A percentile compares a stretch with the other conserved stretches of the same genome.
Conservation (phyloP, 2,329 filamentous ascomycete species). For the Scytalidium lignicola region DNA sequence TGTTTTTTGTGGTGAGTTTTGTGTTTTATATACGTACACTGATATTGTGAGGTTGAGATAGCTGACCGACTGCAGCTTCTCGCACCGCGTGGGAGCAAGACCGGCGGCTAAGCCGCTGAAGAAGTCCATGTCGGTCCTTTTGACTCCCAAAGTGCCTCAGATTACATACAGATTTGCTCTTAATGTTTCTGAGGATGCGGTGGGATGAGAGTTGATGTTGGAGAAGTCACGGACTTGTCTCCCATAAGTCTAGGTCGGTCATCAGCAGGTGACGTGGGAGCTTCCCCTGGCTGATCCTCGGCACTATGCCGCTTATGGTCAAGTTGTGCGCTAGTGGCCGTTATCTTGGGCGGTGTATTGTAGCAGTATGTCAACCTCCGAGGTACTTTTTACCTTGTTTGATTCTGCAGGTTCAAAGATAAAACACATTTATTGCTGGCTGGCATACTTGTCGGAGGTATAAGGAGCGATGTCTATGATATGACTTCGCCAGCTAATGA, state of each 20-base stretch:
- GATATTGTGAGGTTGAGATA: constrained; percentile 48
- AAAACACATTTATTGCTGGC: too few species aligned
- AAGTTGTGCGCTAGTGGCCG: neutral
- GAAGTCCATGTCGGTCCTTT: constrained; percentile 14
- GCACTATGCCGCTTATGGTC: too few species aligned
- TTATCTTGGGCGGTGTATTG: constrained; percentile 1
- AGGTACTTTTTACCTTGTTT: neutral
- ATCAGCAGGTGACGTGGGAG: neutral
- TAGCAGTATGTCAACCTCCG: constrained; percentile 1
- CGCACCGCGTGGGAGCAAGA: constrained; percentile 34
- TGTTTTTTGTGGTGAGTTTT: neutral
- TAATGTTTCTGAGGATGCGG: neutral
- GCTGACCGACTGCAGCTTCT: constrained; percentile 44
- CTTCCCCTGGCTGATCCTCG: neutral
- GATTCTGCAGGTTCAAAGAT: too few species aligned
- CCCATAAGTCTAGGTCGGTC: neutral
- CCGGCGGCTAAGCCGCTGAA: constrained; percentile 8
- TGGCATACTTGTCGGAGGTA: too few species aligned
- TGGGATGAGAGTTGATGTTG: neutral
- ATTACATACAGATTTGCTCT: neutral
- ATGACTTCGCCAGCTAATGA: neutral
- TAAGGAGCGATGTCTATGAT: neutral
- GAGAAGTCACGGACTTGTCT: neutral
- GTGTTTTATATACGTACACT: constrained; percentile 34
- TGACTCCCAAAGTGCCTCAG: neutral